Evolutionary conservation across 2,329 filamentous ascomycete genomes (phyloP).

Genomic region (Plenodomus biglobosus): DNA sequence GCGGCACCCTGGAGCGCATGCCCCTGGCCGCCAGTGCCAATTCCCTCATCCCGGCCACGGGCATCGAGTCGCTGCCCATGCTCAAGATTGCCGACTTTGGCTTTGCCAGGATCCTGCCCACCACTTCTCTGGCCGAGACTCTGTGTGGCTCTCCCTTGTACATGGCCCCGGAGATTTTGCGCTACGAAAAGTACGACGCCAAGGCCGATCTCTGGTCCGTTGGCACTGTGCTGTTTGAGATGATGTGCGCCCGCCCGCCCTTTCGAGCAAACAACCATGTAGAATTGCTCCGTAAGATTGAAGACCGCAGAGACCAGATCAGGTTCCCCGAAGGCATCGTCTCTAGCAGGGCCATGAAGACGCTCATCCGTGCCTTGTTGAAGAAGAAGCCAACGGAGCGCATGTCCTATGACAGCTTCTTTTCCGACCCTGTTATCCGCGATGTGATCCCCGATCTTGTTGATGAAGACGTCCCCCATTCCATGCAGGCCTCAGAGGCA

Average conservation of each 20-base stretch:
- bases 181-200: slow-evolving; percentile 96
- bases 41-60: slow-evolving; percentile 77
- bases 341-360: slow-evolving; percentile 75
- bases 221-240: slow-evolving; percentile 92
- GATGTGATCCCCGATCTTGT: slow-evolving; percentile 78
- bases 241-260: slow-evolving; percentile 86
- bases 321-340: slow-evolving; percentile 73
- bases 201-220: slow-evolving; percentile 98
- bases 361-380: slow-evolving; percentile 74
- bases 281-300: slow-evolving; percentile 88
- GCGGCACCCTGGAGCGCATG: slow-evolving; percentile 54
- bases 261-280: slow-evolving; percentile 94
- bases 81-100: slow-evolving; percentile 98
- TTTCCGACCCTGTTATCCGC: slow-evolving; percentile 71
- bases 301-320: slow-evolving; percentile 82
- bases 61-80: slow-evolving; percentile 85
- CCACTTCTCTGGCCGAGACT: slow-evolving; percentile 90
- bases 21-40: slow-evolving; percentile 79
- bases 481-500: slow-evolving; percentile 29
- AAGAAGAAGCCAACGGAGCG: slow-evolving; percentile 85
- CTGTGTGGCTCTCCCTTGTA: slow-evolving; percentile 95
- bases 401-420: slow-evolving; percentile 84
- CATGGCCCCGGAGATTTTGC: slow-evolving; percentile 97
- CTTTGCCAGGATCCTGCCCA: slow-evolving; percentile 90
- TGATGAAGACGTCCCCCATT: slow-evolving; percentile 66